Base-by-base conservation (phyloP, 2,329 filamentous ascomycete species). In the Colletotrichum paranaense region DNA sequence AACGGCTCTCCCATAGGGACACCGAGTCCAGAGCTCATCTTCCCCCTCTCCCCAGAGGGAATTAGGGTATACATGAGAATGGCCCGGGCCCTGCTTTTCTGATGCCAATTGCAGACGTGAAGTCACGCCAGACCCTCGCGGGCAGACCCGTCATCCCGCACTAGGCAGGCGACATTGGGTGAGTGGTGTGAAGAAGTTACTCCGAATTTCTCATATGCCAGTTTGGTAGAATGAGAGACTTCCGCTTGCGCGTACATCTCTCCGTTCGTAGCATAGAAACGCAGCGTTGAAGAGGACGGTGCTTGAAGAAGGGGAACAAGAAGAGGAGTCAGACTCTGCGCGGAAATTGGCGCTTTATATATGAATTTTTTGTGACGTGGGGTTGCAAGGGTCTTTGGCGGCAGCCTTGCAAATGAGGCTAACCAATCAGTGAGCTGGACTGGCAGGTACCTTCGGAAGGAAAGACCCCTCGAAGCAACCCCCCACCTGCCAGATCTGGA, bases 141-240 rank as follows among this genome's bases (percentile, higher is more conserved):
- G 93, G 93, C 92, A 94, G 94, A 88, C 86, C 86, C 81, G 78
- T 83, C 79, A 80, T 80, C 81, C 81, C 78, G 75, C 80, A 80
- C 82, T 81, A 81, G 84, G 84, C 83, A 81, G 85, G 83, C 80
- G 80, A 83, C 80, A 55, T 77, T 76, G 79, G 82, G 82, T 82
- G 79, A 82, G 80, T 69, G 62, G 62, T 64, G 62, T 64, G 73
- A 95, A 94, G 94, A 95, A 93, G 95, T 92, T 97, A 93, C 94
- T 97, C 94, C 94, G 94, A 97, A 96, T 97, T 97, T 97, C 94
- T 95, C 94, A 95, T 95, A 95, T 95, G 94, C 94, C 86, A 76
- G 68, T 67, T 49, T 49, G 42, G 72, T 56, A 28, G 11, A 55
- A 35, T 66, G 78, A 80, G 80, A 80, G 77, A 76, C 76, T 76